Evolutionary conservation across 129 eudicot genomes (phyloP).

Genomic region (Mikania micrantha): DNA sequence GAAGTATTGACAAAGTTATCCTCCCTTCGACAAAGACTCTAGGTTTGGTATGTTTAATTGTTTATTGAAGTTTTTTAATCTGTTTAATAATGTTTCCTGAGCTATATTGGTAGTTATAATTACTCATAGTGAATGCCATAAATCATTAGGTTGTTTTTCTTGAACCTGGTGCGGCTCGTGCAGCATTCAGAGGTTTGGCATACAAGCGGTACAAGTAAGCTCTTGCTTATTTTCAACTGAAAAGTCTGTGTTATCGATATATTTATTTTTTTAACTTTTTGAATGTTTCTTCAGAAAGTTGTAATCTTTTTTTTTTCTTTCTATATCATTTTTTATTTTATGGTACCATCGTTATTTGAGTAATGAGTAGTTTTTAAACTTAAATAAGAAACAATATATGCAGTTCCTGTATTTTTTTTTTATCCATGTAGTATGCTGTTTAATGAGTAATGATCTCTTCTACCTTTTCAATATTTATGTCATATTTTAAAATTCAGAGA

Average conservation of each 20-base stretch:
- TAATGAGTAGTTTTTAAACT: background rate
- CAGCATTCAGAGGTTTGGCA: conserved; percentile 61
- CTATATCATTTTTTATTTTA: no score
- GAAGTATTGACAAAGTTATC: conserved; percentile 74
- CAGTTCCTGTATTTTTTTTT: no score
- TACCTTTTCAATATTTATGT: background rate
- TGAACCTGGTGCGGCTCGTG: conserved; percentile 85
- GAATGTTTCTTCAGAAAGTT: background rate
- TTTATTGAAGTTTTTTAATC: background rate
- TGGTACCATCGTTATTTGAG: background rate
- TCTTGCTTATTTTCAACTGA: background rate
- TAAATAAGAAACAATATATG: no score
- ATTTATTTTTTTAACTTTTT: background rate
- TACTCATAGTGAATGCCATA: conserved; percentile 9
- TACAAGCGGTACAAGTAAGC: conserved; percentile 97
- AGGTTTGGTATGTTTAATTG: conserved; percentile 83
- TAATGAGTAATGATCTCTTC: background rate
- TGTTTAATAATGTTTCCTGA: background rate
- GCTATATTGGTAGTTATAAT: background rate
- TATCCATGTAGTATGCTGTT: background rate
- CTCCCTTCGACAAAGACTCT: conserved; percentile 82
- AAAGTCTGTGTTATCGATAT: no score
- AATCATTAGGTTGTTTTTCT: conserved; percentile 63
- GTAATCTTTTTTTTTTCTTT: background rate
- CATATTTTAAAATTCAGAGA: conserved; percentile 42